Evolutionary conservation across 768 basidiomycete species (phyloP).

Genomic region (Termitomyces heimii): DNA sequence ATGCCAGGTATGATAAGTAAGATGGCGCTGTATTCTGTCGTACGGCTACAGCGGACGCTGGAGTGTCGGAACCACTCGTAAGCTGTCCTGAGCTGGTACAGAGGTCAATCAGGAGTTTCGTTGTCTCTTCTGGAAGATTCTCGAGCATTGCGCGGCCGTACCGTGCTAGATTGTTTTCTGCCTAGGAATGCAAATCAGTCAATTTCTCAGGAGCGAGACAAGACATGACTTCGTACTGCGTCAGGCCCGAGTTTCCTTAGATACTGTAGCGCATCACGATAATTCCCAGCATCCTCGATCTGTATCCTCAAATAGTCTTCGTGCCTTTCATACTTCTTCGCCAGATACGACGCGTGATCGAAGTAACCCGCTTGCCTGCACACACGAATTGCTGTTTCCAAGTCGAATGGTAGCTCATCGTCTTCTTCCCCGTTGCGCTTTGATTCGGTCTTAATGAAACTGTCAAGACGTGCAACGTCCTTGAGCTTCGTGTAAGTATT

Average conservation of each 20-base stretch:
- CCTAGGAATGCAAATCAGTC: constrained; percentile 34
- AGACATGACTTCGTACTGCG: constrained; percentile 53
- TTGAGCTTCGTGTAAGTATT: constrained; percentile 98
- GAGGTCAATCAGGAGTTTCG: constrained; percentile 84
- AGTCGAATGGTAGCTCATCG: constrained; percentile 87
- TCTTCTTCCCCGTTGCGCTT: constrained; percentile 39
- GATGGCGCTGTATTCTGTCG: constrained; percentile 41
- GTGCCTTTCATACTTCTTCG: constrained; percentile 85
- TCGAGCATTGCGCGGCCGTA: constrained; percentile 87
- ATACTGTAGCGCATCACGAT: constrained; percentile 76
- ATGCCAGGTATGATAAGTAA: constrained; percentile 75
- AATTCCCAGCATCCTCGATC: constrained; percentile 87
- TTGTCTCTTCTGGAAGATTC: constrained; percentile 82
- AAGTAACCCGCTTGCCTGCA: constrained; percentile 96
- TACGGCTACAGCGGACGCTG: constrained; percentile 17
- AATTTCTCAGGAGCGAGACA: neutral
- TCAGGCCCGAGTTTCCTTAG: constrained; percentile 73
- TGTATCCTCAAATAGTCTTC: constrained; percentile 93
- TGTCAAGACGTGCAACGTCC: constrained; percentile 82
- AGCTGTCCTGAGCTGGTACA: constrained; percentile 67
- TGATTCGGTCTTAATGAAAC: constrained; percentile 88
- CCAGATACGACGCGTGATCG: constrained; percentile 90
- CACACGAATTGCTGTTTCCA: constrained; percentile 95
- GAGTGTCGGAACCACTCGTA: constrained; percentile 32
- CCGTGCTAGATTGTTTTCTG: constrained; percentile 78